A percentile compares a stretch with the other conserved stretches of the same genome.
Evolutionary conservation across 2,329 filamentous ascomycete species (phyloP).

Genomic region (Trichophyton schoenleinii): DNA sequence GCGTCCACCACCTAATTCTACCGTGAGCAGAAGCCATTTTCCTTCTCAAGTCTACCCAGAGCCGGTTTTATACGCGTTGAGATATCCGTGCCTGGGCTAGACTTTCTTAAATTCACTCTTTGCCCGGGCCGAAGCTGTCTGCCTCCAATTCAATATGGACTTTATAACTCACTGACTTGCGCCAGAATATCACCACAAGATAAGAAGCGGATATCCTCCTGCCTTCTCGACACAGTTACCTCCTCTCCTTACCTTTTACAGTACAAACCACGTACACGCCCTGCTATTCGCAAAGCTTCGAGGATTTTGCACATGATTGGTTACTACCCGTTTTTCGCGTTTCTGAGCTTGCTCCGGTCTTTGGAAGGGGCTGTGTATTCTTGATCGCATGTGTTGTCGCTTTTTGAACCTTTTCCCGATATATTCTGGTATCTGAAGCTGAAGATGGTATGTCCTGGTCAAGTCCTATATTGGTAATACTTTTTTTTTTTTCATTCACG

Average conservation of each 20-base stretch:
- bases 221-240: background rate
- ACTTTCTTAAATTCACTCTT: background rate
- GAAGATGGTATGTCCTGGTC: background rate
- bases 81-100: background rate
- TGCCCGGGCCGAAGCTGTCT: background rate
- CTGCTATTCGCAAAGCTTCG: slow-evolving; percentile 5
- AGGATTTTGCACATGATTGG: slow-evolving; percentile 1
- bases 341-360: slow-evolving; percentile 2
- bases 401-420: background rate
- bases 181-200: background rate
- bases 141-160: background rate
- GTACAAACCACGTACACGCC: slow-evolving; percentile 9
- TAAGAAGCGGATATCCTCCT: background rate
- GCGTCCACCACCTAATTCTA: background rate
- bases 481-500: background rate
- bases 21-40: background rate
- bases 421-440: background rate
- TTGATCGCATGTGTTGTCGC: background rate
- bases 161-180: background rate
- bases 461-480: background rate
- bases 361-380: background rate
- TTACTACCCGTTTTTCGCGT: background rate
- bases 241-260: slow-evolving; percentile 4
- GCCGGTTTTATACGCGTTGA: background rate
- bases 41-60: background rate